Conservation (phyloP, 768 basidiomycete species). For the Omphalotus guepiniiformis region DNA sequence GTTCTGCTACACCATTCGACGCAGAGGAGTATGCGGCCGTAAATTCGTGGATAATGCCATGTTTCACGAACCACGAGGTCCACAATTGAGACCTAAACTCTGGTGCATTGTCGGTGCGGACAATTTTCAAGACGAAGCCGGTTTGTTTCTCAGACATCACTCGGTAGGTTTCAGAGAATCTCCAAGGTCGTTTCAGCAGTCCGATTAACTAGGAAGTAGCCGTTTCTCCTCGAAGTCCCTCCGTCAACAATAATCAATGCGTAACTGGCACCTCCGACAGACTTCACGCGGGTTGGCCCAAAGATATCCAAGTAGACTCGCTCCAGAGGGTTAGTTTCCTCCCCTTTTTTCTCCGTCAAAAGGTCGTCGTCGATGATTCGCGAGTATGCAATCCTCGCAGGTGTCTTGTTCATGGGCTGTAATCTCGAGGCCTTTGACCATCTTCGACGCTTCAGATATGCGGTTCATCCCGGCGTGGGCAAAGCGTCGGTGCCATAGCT, state of each 20-base stretch:
- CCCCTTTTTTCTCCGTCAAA: not conserved
- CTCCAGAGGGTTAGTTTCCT: not conserved
- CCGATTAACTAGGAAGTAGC: constrained; percentile 7
- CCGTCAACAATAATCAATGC: constrained; percentile 8
- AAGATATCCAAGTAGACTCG: constrained; percentile 9
- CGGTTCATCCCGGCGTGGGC: not conserved
- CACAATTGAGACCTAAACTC: constrained; percentile 16
- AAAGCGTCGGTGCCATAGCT: constrained; percentile 2
- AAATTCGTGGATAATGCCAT: constrained; percentile 3
- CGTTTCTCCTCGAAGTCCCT: not conserved
- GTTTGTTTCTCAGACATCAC: not conserved
- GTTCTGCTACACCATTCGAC: constrained; percentile 8
- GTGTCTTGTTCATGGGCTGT: not conserved
- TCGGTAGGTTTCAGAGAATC: not conserved
- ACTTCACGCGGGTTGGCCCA: constrained; percentile 7
- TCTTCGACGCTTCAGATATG: not conserved
- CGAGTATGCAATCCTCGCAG: constrained; percentile 3
- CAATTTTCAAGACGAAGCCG: not conserved
- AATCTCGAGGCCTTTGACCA: constrained; percentile 1
- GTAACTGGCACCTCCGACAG: not conserved
- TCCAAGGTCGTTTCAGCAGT: not conserved
- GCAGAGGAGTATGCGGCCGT: constrained; percentile 4
- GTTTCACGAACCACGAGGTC: not conserved
- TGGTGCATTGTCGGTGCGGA: constrained; percentile 19
- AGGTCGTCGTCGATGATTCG: not conserved